Evolutionary conservation across 495 filamentous ascomycete species (phyloP), one percentile per base, ranked within the genome.

Genomic region (Elaphomyces granulatus): DNA sequence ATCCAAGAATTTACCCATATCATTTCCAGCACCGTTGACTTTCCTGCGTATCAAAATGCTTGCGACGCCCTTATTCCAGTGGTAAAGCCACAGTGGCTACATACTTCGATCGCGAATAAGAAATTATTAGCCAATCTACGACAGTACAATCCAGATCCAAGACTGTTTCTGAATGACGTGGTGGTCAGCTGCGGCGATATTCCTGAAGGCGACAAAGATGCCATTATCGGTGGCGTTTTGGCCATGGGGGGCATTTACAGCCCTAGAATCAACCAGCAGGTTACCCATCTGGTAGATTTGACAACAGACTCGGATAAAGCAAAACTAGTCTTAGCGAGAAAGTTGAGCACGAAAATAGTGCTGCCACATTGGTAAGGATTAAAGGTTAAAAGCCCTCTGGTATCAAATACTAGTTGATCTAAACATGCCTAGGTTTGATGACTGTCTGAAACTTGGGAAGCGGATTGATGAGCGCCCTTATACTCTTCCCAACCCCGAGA

Each of bases 331-430:
- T 20, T 61, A 30, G 57, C 60, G 0, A 94, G 77, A 56, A 74
- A 68, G 30, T 57, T 83, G 16, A 74, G 72, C 32, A 70, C 70
- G 59, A 87, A 84, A 55, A 79, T 92, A 41, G 82, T 98, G n/a
- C 66, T 96, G 36, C 92, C 92, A 20, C 92, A 99, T 53, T 96
- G 92, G 90, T 86, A 67, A 48, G 67, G 38, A n/a, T n/a, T n/a
- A n/a, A n/a, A n/a, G n/a, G n/a, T n/a, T n/a, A n/a, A n/a, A n/a
- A n/a, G n/a, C n/a, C n/a, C n/a, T n/a, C n/a, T 23, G 40, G 19
- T 10, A n/a, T 28, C 9, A 14, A 34, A 34, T n/a, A 16, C 17
- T 7, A 10, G 8, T 34, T 15, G 14, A 30, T 32, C 15, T 37
- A n/a, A 8, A 12, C 32, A 40, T 31, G 7, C 14, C 23, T 28